These are phyloP conservation scores for Dothiorella sarmentorum DNA, from an alignment of 2,329 filamentous ascomycete genomes.

Conservation along the genomic window DNA sequence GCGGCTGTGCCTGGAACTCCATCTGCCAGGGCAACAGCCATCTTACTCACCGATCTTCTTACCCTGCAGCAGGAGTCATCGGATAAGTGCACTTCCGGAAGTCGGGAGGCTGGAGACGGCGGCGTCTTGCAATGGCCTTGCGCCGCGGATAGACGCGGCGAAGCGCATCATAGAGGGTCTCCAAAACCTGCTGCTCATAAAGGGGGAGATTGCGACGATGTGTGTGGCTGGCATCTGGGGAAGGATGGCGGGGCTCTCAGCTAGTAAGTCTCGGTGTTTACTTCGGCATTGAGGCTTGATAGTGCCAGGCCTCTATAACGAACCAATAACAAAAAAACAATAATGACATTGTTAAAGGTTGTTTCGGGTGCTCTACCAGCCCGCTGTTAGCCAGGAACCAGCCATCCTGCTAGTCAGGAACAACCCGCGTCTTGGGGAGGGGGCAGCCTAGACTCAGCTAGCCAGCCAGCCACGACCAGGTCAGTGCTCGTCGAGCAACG, in stretches of 20 bases:
- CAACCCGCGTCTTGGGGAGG: not conserved
- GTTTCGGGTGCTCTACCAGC: not conserved
- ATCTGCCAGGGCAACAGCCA: not conserved
- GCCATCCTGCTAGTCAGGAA: conserved; percentile 16
- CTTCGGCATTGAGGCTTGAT: not conserved
- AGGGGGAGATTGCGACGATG: not conserved
- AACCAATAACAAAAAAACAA: conserved; percentile 1
- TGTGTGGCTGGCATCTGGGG: not conserved
- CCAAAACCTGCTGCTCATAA: not conserved
- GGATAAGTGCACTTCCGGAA: not conserved
- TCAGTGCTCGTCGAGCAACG: not conserved
- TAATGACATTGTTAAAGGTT: not conserved
- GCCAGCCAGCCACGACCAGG: conserved; percentile 11
- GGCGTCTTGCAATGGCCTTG: not conserved
- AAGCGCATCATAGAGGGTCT: not conserved
- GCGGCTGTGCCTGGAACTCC: conserved; percentile 5
- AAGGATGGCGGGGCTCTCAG: not conserved
- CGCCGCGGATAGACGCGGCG: conserved; percentile 4
- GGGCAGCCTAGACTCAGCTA: conserved; percentile 5
- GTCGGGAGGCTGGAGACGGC: not conserved
- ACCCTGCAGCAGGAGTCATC: not conserved
- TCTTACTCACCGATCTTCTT: not conserved
- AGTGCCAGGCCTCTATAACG: not conserved
- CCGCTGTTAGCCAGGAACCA: conserved; percentile 9
- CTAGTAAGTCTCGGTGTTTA: not conserved